phyloP scores from a whole-genome alignment of 2,329 filamentous ascomycete species.

The Cladobotryum mycophilum region DNA sequence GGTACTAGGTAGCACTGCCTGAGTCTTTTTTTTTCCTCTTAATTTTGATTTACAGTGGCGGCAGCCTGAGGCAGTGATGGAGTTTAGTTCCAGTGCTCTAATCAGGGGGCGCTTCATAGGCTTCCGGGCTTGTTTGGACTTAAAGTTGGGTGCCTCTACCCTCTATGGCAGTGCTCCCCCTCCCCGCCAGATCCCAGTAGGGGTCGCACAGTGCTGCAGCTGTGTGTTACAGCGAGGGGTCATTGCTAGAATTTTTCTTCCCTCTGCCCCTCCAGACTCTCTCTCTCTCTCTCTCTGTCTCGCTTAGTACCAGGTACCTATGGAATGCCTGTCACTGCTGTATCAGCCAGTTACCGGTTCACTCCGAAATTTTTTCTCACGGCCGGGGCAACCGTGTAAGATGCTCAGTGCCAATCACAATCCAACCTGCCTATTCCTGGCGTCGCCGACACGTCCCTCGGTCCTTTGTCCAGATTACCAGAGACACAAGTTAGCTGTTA shows the following conservation, averaged over 20 bases:
- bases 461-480: too few species aligned
- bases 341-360: conserved; percentile 25
- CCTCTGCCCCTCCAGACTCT: conserved; percentile 4
- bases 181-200: too few species aligned
- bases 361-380: conserved; percentile 26
- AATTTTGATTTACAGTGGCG: conserved; percentile 8
- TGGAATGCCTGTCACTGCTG: neutral
- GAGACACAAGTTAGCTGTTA: neutral
- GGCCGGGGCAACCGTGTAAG: conserved; percentile 18
- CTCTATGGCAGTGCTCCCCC: too few species aligned
- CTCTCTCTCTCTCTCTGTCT: too few species aligned
- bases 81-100: neutral
- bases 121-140: neutral
- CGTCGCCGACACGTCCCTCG: conserved; percentile 7
- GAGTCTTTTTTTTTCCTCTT: too few species aligned
- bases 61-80: conserved; percentile 27
- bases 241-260: neutral
- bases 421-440: conserved; percentile 11
- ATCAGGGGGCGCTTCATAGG: neutral
- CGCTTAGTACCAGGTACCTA: conserved; percentile 1
- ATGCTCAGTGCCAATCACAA: neutral
- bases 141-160: neutral
- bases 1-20: too few species aligned
- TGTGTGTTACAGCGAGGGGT: too few species aligned
- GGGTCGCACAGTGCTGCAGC: too few species aligned